Evolutionary conservation across 345 rosid species (phyloP), one percentile per base, ranked within the genome.

Genomic region (Euphorbia lathyris): DNA sequence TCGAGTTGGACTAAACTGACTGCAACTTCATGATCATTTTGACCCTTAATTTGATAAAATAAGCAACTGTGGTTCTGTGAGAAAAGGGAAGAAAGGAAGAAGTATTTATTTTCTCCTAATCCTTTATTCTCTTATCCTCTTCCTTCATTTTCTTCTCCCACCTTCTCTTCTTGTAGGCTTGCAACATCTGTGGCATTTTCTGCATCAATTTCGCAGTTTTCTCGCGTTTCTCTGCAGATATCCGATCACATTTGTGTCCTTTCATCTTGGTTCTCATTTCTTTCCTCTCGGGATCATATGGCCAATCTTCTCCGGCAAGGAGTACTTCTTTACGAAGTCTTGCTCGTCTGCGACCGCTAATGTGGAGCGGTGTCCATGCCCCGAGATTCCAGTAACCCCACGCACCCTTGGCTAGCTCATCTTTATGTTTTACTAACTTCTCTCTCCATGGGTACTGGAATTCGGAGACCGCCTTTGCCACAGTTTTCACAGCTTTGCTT

Each of bases 141-240:
- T 86, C 96, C 82, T 86, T 91, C 90, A 91, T 86, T 81, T 94
- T 94, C 89, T 86, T 89, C 79, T 88, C 95, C 98, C 98, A 94
- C 74, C 87, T 85, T 65, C 95, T 87, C 88, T 89, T 94, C 93
- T 88, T 94, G 84, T 94, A 89, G 3, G 80, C 97, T 67, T 85
- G 85, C 42, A 94, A 75, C 93, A 87, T 84, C 29, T 80, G 83
- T 2, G 96, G 97, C 98, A 94, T 94, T 78, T 89, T 84, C 86
- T 78, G 79, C 98, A 94, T 90, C 70, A 91, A 72, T 72, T 86
- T 86, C 7, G 79, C 97, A 0, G 98, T 94, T 32, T 94, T 94
- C 61, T 75, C 97, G 0, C 96, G 83, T 69, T 86, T 94, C 83
- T 88, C 95, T 5, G 95, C 97, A 1, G 97, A 74, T 48, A 91